A percentile compares a stretch with the other conserved stretches of the same genome.
Conservation (phyloP, 345 rosid species). For the Syzygium jambos region DNA sequence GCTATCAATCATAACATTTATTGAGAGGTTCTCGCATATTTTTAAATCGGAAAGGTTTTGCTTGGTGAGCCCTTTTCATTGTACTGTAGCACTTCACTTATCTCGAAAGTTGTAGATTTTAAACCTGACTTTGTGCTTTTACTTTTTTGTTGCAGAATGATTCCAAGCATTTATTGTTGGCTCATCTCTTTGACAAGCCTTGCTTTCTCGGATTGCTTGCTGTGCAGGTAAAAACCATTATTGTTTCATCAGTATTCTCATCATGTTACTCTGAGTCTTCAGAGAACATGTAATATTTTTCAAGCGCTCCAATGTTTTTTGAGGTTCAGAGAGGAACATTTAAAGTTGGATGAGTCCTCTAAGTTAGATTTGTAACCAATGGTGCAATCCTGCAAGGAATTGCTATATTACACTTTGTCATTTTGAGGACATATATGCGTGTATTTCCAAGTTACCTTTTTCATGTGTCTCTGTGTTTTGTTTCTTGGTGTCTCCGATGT, state of each 20-base stretch:
- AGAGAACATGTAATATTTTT: not conserved
- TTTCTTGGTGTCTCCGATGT: not conserved
- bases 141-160: constrained; percentile 47
- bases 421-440: not conserved
- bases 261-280: not conserved
- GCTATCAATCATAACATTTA: not conserved
- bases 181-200: constrained; percentile 95
- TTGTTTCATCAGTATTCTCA: not conserved
- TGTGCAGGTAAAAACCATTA: constrained; percentile 34
- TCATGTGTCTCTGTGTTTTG: not conserved
- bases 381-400: not conserved
- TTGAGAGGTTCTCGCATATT: not conserved
- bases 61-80: not conserved
- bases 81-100: not conserved
- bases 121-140: constrained; percentile 3
- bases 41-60: not conserved
- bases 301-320: not conserved
- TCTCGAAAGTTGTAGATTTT: not conserved
- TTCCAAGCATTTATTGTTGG: constrained; percentile 73
- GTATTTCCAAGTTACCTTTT: not conserved
- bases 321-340: not conserved
- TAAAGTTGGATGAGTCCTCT: not conserved
- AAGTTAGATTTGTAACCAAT: not conserved
- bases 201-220: constrained; percentile 95
- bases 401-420: not conserved